phyloP scores from a whole-genome alignment of 345 rosid genomes.

The Triadica sebifera region DNA sequence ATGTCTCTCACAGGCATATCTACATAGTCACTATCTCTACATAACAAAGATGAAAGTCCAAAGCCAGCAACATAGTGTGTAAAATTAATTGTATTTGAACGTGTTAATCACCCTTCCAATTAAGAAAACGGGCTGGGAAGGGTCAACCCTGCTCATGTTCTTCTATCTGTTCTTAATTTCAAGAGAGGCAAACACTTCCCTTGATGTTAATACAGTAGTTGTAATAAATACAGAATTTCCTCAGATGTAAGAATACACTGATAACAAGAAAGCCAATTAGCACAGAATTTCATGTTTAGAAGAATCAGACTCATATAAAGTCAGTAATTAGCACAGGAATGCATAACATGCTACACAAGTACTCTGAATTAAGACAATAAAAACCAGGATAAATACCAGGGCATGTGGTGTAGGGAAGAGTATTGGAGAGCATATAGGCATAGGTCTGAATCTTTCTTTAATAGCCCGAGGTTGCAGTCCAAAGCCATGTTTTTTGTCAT shows the following conservation, averaged over 20 bases:
- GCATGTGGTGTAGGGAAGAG: slow-evolving; percentile 91
- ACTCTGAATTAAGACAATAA: background rate
- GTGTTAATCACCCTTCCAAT: background rate
- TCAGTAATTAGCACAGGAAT: background rate
- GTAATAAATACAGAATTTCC: background rate
- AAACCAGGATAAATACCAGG: slow-evolving; percentile 44
- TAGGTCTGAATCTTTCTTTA: slow-evolving; percentile 89
- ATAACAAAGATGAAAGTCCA: slow-evolving; percentile 8
- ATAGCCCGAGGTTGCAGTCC: slow-evolving; percentile 43
- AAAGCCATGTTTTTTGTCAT: slow-evolving; percentile 56
- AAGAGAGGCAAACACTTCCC: background rate
- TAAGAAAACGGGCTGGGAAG: background rate
- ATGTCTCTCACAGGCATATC: background rate
- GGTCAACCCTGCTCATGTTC: background rate
- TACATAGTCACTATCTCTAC: slow-evolving; percentile 2
- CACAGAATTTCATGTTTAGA: background rate
- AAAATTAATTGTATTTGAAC: background rate
- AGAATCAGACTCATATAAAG: background rate
- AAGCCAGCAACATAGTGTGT: background rate
- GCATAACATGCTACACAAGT: background rate
- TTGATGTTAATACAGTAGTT: background rate
- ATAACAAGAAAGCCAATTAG: background rate
- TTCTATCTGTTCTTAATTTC: background rate
- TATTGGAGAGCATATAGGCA: slow-evolving; percentile 88
- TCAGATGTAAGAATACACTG: background rate